Evolutionary conservation across 208 protist species (phyloP), one percentile per base, ranked within the genome.

Genomic region (Lotmaria passim): DNA sequence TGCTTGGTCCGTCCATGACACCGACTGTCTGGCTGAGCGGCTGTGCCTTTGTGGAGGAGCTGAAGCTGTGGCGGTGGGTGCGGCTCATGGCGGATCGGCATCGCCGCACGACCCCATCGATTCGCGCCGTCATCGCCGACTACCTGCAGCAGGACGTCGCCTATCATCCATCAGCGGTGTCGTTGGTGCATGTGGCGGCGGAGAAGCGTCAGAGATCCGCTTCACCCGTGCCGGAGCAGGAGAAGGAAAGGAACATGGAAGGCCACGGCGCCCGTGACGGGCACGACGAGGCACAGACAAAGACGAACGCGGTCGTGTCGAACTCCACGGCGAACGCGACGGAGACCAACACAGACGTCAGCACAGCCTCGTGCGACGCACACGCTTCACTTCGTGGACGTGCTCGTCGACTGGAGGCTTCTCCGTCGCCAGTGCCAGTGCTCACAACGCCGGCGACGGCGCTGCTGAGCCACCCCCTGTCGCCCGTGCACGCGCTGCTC

Each of bases 51-150:
- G 91, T 93, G 33, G 85, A 96, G 60, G 87, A 96, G 63, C 73
- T 96, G 75, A 86, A 87, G 59, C 75, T 96, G 70, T 96, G 91
- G 89, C 88, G 91, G 0, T 96, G 91, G 89, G 65, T 92, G 38
- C 87, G 88, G 15, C 64, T 62, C 0, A 80, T 85, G 60, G 87
- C 87, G 4, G 75, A 78, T 31, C 75, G 69, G 19, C 73, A 73
- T 53, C 51, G 31, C 41, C 36, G 58, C 44, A 60, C 66, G 0
- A 43, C n/a, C 24, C 3, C 6, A 19, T 24, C 62, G 0, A 74
- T 81, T 39, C 60, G 57, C 15, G 12, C 36, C 12, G 17, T 46
- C 23, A 68, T 81, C 26, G 0, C 21, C 0, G 64, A 12, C 3
- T 81, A 68, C 31, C 57, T 81, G 17, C 63, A 66, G 38, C 60